Evolutionary conservation across 1,284 basidiomycete genomes (phyloP), one percentile per base, ranked within the genome.

Genomic region (Fomitopsis betulina): DNA sequence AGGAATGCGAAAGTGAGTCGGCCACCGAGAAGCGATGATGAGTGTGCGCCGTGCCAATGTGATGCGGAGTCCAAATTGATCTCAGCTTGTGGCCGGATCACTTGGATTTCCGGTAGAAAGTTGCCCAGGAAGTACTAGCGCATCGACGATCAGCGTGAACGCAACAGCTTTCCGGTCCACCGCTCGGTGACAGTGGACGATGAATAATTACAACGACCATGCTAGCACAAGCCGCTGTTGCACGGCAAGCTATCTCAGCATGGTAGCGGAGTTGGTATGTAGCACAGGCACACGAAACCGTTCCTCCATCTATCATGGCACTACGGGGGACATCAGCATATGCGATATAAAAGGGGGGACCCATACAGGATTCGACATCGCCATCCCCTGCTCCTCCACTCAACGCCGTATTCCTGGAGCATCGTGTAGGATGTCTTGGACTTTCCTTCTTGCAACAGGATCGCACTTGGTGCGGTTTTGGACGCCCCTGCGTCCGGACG

Each of bases 71-170:
- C 30, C 19, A 53, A 39, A 32, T 53, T 49, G 39, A 57, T 57
- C 56, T 57, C 51, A 57, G 56, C 49, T 53, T 30, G 30, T 3
- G 35, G 54, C 35, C 55, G 42, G 50, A 53, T 57, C 51, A 57
- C 15, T 49, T 33, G 35, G n/a, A 32, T 39, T 6, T 12, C 45
- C 49, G 49, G 49, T 51, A 35, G 32, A 1, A 10, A 51, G 3
- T 51, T 51, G 49, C 49, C 49, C 21, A 32, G 32, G n/a, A 33
- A 19, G 49, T 51, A 51, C 49, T 51, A 51, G 49, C 49, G 49
- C 49, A 32, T 51, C 17, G 49, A 35, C n/a, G 49, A 51, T 35
- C 49, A 51, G 19, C 49, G 35, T 51, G 49, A 51, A 47, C 45
- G 25, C 27, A 25, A 30, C 25, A 21, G 21, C 10, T 10, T n/a